phyloP scores from a whole-genome alignment of 306 rosid species.

The Pterocarpus macrocarpus region DNA sequence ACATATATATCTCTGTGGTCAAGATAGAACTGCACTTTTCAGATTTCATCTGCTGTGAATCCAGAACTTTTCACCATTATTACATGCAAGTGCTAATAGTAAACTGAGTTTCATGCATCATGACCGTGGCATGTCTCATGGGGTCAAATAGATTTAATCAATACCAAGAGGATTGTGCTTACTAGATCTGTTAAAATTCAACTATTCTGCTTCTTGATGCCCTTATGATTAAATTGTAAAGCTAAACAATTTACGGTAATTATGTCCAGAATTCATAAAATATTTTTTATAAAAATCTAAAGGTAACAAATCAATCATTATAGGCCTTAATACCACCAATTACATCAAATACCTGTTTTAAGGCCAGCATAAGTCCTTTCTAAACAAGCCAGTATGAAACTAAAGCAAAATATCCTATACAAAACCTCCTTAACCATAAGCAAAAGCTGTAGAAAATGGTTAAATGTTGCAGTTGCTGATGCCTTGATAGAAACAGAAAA shows the following conservation, averaged over 20 bases:
- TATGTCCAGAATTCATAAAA: neutral
- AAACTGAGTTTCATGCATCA: slow-evolving; percentile 1
- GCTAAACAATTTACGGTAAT: neutral
- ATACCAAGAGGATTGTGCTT: slow-evolving; percentile 12
- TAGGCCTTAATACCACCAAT: slow-evolving; percentile 14
- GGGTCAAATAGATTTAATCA: neutral
- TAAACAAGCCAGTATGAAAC: neutral
- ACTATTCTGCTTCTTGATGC: neutral
- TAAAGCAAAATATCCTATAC: slow-evolving; percentile 13
- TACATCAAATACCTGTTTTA: neutral
- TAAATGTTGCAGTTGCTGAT: neutral
- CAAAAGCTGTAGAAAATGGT: neutral
- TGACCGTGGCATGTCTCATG: neutral
- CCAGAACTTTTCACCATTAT: neutral
- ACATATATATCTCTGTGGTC: neutral
- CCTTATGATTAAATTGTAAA: neutral
- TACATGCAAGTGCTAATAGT: neutral
- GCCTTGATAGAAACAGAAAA: neutral
- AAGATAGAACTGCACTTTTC: neutral
- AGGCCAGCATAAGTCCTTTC: neutral
- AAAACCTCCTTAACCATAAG: neutral
- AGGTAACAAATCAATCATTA: slow-evolving; percentile 8
- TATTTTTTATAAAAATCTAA: neutral
- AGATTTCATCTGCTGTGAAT: neutral
- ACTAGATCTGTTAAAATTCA: slow-evolving; percentile 15